Evolutionary conservation across 2,329 filamentous ascomycete genomes (phyloP).

Genomic region (Trichoderma atrobrunneum): DNA sequence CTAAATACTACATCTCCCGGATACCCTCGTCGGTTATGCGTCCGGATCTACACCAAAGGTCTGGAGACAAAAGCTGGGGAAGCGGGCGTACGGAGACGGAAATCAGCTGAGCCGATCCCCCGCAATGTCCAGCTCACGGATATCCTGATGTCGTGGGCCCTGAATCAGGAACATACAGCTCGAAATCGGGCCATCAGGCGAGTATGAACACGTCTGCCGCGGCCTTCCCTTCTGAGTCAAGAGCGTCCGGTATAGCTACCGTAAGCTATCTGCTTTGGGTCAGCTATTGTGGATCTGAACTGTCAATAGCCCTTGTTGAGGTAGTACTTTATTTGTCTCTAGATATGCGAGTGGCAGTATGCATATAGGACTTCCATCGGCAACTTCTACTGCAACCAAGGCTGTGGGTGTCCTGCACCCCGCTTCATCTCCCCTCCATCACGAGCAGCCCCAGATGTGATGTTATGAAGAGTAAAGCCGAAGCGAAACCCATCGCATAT

Average conservation of each 20-base stretch:
- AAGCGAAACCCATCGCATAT: neutral
- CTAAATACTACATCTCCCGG: neutral
- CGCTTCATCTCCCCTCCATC: neutral
- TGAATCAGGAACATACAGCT: neutral
- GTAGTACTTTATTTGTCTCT: neutral
- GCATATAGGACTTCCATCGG: neutral
- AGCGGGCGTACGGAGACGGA: neutral
- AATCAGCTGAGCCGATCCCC: neutral
- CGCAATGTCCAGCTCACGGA: neutral
- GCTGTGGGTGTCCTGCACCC: neutral
- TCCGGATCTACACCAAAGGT: neutral
- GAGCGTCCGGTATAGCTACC: neutral
- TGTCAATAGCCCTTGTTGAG: neutral
- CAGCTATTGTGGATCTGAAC: neutral
- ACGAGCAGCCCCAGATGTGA: neutral
- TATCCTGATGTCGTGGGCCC: neutral
- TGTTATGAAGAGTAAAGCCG: neutral
- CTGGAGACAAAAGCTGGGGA: neutral
- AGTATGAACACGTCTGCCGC: neutral
- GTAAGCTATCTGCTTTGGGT: neutral
- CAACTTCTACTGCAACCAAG: neutral
- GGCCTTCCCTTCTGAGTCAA: neutral
- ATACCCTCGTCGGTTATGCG: neutral
- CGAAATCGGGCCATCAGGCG: neutral
- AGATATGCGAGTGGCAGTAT: neutral